Conservation (phyloP, 2,329 filamentous ascomycete genomes). For the Alternaria tenuissima region DNA sequence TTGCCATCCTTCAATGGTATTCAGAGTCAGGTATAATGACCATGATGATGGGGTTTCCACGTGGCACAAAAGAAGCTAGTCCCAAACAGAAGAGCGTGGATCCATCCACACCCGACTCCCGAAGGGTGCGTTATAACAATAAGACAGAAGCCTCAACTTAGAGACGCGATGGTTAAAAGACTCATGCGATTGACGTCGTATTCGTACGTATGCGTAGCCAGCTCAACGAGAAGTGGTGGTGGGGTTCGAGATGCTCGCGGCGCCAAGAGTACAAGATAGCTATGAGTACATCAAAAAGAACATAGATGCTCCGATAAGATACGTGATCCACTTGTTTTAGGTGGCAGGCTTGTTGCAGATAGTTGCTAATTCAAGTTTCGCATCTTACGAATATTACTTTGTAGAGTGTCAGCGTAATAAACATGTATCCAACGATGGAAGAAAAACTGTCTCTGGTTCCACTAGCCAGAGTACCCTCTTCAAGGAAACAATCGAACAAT, state of each 20-base stretch:
- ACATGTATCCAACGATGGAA: background rate
- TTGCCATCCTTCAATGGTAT: conserved; percentile 1
- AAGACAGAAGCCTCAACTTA: background rate
- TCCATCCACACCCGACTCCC: background rate
- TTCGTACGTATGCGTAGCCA: background rate
- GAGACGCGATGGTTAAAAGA: background rate
- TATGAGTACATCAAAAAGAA: background rate
- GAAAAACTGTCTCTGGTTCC: background rate
- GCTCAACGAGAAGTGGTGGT: background rate
- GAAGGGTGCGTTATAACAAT: background rate
- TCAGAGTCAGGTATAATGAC: background rate
- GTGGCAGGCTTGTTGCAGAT: background rate
- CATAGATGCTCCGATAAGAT: background rate
- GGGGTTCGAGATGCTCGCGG: background rate
- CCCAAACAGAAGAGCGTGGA: background rate
- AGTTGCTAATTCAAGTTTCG: background rate
- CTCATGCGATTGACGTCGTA: background rate
- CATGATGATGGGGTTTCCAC: background rate
- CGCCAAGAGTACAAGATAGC: background rate
- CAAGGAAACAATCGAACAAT: background rate
- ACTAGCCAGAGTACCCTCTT: background rate
- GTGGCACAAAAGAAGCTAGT: background rate
- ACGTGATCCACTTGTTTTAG: background rate
- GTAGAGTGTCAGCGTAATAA: background rate
- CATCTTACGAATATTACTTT: background rate